Conservation (phyloP, 2,329 filamentous ascomycete genomes). For the Apiospora kogelbergensis region DNA sequence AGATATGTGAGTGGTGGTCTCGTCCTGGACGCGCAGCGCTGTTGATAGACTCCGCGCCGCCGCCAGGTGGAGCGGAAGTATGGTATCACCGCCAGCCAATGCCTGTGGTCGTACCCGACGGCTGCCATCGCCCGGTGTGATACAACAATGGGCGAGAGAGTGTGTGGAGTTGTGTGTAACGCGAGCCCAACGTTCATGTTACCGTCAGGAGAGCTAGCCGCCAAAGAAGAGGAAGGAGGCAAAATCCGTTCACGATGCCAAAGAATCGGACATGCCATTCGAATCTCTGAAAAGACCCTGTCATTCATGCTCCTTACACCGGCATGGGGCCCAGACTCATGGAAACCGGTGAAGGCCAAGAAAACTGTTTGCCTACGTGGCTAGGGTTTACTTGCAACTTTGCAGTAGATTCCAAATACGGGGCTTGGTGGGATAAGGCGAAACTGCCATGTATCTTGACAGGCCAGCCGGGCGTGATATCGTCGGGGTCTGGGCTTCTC, state of each 20-base stretch:
- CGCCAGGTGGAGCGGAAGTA: not conserved
- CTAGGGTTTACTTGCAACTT: not conserved
- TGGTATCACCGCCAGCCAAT: not conserved
- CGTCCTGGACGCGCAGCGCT: too few species aligned
- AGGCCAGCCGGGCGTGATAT: not conserved
- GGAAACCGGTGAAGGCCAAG: not conserved
- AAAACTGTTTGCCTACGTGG: not conserved
- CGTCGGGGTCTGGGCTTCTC: not conserved
- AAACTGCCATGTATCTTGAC: not conserved
- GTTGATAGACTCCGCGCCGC: not conserved
- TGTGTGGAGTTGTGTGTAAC: not conserved
- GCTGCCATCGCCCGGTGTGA: not conserved
- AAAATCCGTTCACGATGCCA: too few species aligned
- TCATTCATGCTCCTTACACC: not conserved
- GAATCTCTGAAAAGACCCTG: not conserved
- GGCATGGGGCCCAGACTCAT: not conserved
- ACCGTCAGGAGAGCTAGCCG: not conserved
- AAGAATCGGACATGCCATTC: too few species aligned
- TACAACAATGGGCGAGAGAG: not conserved
- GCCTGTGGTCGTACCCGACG: not conserved
- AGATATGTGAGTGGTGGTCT: not conserved
- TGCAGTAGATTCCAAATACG: not conserved
- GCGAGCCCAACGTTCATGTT: not conserved
- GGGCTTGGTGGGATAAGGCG: not conserved
- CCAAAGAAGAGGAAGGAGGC: too few species aligned